A percentile compares a stretch with the other conserved stretches of the same genome.
Evolutionary conservation across 495 filamentous ascomycete species (phyloP).

Genomic region (Penicillium salamii): DNA sequence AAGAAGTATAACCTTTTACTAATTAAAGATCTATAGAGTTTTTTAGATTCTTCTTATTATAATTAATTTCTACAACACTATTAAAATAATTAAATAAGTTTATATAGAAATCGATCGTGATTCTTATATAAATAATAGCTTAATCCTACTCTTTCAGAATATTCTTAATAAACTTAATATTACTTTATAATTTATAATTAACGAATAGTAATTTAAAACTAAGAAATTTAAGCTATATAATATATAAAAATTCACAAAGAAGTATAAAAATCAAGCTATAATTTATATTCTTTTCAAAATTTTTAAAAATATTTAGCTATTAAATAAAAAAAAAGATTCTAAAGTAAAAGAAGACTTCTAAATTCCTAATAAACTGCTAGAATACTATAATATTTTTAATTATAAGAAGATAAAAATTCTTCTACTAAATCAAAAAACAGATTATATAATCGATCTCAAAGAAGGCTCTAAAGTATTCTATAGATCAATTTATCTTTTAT

Average conservation of each 20-base stretch:
- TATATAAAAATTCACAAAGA: neutral
- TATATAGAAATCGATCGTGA: neutral
- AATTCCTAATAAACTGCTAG: neutral
- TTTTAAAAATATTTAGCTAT: neutral
- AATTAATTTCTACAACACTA: neutral
- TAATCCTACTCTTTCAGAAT: neutral
- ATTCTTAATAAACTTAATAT: neutral
- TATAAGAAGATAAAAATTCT: too few species aligned
- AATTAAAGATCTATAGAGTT: neutral
- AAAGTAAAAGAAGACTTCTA: neutral
- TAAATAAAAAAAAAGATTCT: neutral
- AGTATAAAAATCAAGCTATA: neutral
- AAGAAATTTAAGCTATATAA: neutral
- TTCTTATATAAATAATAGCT: neutral
- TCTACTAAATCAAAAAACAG: too few species aligned
- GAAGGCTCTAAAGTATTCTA: too few species aligned
- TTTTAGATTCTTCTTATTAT: neutral
- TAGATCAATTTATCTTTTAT: too few species aligned
- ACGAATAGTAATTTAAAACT: neutral
- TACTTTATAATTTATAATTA: neutral
- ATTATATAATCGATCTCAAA: too few species aligned
- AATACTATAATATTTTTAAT: too few species aligned
- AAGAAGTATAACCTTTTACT: too few species aligned
- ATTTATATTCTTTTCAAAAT: neutral
- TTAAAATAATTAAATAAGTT: neutral